Evolutionary conservation across 768 basidiomycete species (phyloP), one percentile per base, ranked within the genome.

Genomic region (Leucocoprinus birnbaumii): DNA sequence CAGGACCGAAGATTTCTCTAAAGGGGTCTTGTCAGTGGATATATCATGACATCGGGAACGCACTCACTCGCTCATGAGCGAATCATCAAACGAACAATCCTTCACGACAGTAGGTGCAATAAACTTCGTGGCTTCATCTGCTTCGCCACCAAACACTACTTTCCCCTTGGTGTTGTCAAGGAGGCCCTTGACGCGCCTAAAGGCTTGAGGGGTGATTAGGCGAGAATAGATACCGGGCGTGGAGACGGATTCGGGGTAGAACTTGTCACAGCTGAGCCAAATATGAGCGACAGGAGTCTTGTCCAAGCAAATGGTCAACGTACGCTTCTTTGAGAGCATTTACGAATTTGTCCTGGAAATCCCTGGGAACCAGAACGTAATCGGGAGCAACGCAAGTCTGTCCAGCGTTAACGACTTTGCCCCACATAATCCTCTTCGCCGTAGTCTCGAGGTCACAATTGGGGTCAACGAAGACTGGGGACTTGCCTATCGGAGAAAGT

Each of bases 1-100:
- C 60, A 7, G 93, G 92, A 0, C 91, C 93, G 61, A 95, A 94
- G 41, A 94, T 77, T 63, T 94, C 93, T 57, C 90, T 91, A 58
- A 41, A n/a, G 4, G 8, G 13, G 11, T 31, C 4, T 38, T 38
- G 38, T 38, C 38, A 38, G 31, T 5, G 11, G 19, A 5, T 48
- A 16, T 3, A 16, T 18, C 19, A 31, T 5, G 11, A 31, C 6
- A 5, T 5, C 5, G 11, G 31, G 31, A 5, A 31, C 31, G 6
- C 31, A 74, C 85, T 48, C 61, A 88, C 89, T 89, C 85, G 64
- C 76, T 75, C 88, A 94, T 89, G 58, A 93, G 68, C 0, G 86
- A 78, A 68, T 94, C 92, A 51, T 82, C 80, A 0, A 58, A 62
- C 34, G 72, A 67, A 2, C 92, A 84, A 56, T 86, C 78, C 45